Percentiles rank a stretch among this genome's conserved stretches.
These are phyloP conservation scores for Trametes pubescens DNA, from an alignment of 1,284 basidiomycete genomes.

Conservation along the genomic window DNA sequence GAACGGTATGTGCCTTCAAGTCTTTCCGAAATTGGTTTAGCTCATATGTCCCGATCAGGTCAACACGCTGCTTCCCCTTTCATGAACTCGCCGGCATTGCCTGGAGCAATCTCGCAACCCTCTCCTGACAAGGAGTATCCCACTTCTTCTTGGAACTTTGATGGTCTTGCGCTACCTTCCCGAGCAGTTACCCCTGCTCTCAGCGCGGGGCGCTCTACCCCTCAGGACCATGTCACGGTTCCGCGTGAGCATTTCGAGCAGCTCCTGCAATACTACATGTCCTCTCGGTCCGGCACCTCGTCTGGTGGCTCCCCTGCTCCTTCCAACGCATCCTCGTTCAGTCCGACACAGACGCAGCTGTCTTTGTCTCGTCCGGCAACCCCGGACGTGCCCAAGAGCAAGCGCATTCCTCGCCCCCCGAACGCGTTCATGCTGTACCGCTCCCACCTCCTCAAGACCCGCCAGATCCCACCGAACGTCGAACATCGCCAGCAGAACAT, in stretches of 20 bases:
- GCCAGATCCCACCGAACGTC: slow-evolving; percentile 45
- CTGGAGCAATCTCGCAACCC: slow-evolving; percentile 26
- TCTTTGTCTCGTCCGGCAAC: slow-evolving; percentile 21
- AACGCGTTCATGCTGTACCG: slow-evolving; percentile 89
- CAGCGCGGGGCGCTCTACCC: slow-evolving; percentile 8
- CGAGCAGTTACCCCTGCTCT: slow-evolving; percentile 23
- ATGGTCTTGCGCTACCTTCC: slow-evolving; percentile 19
- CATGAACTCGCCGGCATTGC: slow-evolving; percentile 23
- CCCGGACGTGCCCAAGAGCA: slow-evolving; percentile 14
- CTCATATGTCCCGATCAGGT: slow-evolving; percentile 10
- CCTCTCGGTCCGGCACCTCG: neutral
- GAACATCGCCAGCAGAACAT: slow-evolving; percentile 63
- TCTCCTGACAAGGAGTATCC: slow-evolving; percentile 27
- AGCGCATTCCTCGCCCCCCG: slow-evolving; percentile 67
- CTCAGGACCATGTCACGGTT: neutral
- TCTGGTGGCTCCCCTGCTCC: slow-evolving; percentile 1
- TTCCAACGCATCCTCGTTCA: slow-evolving; percentile 3
- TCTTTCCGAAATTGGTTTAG: neutral
- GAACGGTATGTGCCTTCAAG: slow-evolving; percentile 23
- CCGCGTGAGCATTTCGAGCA: slow-evolving; percentile 14
- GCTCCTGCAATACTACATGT: neutral
- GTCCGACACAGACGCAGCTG: slow-evolving; percentile 3
- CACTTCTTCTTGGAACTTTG: slow-evolving; percentile 21
- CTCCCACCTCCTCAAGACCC: slow-evolving; percentile 68
- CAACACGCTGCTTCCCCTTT: slow-evolving; percentile 25